phyloP scores from a whole-genome alignment of 2,329 filamentous ascomycete species.

The Calonectria pseudoreteaudii region DNA sequence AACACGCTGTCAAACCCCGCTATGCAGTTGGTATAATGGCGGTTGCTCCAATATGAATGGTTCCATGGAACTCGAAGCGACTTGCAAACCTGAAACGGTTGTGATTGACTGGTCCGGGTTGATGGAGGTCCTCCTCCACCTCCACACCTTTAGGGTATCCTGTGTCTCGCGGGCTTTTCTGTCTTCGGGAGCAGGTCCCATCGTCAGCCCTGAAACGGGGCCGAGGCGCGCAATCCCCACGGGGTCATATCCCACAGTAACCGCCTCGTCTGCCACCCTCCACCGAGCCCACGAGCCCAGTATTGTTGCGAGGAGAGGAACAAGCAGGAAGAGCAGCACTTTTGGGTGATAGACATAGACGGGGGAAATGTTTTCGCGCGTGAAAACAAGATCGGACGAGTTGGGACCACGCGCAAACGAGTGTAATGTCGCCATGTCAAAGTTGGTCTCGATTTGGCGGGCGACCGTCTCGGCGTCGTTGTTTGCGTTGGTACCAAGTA shows the following conservation, averaged over 20 bases:
- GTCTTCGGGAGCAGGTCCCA: background rate
- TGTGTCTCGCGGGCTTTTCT: background rate
- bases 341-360: conserved; percentile 23
- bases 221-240: conserved; percentile 17
- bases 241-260: conserved; percentile 18
- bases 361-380: background rate
- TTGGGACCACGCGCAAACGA: conserved; percentile 24
- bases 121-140: background rate
- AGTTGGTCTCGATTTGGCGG: conserved; percentile 24
- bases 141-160: background rate
- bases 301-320: conserved; percentile 23
- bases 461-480: conserved; percentile 23
- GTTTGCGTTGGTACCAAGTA: conserved; percentile 20
- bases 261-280: conserved; percentile 12
- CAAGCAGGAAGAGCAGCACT: conserved; percentile 24
- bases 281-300: conserved; percentile 24
- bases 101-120: background rate
- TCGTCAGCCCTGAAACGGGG: background rate
- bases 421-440: conserved; percentile 31
- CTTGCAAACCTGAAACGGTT: background rate
- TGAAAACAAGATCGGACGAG: conserved; percentile 15
- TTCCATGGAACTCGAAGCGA: background rate
- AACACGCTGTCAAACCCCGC: background rate
- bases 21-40: background rate
- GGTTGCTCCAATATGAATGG: background rate